Conservation (phyloP, 805 yeast genomes). For the Komagataella phaffii region DNA sequence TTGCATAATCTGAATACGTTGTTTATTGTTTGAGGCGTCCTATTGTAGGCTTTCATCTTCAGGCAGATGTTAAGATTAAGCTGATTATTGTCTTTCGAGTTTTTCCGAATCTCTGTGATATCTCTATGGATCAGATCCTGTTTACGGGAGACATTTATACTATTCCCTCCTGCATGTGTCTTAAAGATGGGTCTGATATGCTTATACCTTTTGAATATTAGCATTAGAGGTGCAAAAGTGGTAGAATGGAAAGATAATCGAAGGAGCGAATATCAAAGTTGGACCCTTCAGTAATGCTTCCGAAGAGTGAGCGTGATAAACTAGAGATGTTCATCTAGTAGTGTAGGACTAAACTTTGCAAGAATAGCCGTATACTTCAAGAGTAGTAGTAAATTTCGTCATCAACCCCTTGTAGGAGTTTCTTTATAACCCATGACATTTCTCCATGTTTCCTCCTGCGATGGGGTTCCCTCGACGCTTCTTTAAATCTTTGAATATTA, state of each 20-base stretch:
- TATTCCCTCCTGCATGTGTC: background rate
- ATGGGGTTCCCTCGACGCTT: background rate
- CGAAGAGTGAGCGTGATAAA: background rate
- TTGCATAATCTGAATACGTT: background rate
- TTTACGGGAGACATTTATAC: background rate
- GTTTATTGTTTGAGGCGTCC: background rate
- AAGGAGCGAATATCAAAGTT: background rate
- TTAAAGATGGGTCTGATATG: background rate
- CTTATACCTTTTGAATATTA: background rate
- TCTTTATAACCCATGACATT: too few species aligned
- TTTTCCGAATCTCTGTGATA: background rate
- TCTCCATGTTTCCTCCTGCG: background rate
- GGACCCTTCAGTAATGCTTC: background rate
- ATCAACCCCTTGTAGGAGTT: too few species aligned
- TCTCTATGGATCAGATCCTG: background rate
- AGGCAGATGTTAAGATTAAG: background rate
- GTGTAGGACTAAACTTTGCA: background rate
- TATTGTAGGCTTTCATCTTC: background rate
- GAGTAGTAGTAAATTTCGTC: background rate
- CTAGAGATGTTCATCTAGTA: background rate
- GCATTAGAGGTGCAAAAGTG: background rate
- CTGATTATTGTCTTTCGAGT: background rate
- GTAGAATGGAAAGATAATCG: background rate
- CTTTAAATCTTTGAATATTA: background rate
- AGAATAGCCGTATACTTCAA: background rate